phyloP scores from a whole-genome alignment of 163 green algal species.

The Smithsoniella earleae region DNA sequence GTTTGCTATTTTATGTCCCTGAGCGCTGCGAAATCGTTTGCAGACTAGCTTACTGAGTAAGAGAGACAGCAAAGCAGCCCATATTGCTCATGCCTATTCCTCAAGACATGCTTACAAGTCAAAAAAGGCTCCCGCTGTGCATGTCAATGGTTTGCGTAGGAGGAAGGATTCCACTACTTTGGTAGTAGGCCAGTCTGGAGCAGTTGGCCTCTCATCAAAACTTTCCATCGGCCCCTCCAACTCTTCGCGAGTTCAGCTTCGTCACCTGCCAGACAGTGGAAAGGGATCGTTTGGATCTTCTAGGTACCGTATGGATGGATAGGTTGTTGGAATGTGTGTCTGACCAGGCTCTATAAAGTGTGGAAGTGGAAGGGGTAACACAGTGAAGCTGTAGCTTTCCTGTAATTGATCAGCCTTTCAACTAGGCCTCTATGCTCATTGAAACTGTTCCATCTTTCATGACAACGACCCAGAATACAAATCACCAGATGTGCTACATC shows the following conservation, averaged over 20 bases:
- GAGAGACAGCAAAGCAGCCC: background rate
- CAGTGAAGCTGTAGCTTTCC: too few relatives aligned
- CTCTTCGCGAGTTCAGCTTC: background rate
- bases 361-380: too few relatives aligned
- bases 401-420: too few relatives aligned
- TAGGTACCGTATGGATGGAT: constrained; percentile 3
- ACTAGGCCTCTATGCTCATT: too few relatives aligned
- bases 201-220: background rate
- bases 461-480: too few relatives aligned
- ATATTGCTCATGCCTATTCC: background rate
- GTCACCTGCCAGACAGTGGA: background rate
- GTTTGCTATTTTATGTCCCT: background rate
- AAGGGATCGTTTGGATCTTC: background rate
- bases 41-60: background rate
- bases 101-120: background rate
- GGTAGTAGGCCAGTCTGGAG: background rate
- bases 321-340: too few relatives aligned
- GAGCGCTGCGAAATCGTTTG: background rate
- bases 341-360: too few relatives aligned
- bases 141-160: background rate
- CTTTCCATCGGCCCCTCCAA: constrained; percentile 21
- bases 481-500: too few relatives aligned
- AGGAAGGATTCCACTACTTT: background rate
- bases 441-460: too few relatives aligned
- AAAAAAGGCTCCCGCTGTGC: background rate